Conservation (phyloP, 73 alveolate genomes). For the Paramecium caudatum region DNA sequence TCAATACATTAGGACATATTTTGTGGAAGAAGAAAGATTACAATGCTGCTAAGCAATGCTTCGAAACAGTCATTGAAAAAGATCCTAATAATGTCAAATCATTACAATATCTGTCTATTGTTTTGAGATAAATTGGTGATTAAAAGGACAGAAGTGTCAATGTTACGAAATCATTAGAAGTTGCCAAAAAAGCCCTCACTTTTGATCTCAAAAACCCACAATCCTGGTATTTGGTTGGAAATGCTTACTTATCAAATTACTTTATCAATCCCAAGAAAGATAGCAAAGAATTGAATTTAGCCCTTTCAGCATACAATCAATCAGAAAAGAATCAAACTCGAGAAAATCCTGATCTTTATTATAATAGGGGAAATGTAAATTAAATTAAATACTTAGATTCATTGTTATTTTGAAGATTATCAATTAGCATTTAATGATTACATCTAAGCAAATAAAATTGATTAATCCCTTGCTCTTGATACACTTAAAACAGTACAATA, state of each 20-base stretch:
- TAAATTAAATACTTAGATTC: neutral
- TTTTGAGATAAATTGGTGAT: slow-evolving; percentile 45
- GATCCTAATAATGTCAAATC: slow-evolving; percentile 62
- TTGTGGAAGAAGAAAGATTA: slow-evolving; percentile 65
- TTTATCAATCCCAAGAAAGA: slow-evolving; percentile 58
- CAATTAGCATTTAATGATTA: slow-evolving; percentile 49
- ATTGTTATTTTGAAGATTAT: slow-evolving; percentile 57
- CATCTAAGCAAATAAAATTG: neutral
- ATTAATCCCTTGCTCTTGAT: neutral
- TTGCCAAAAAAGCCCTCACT: slow-evolving; percentile 58
- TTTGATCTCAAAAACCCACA: slow-evolving; percentile 42
- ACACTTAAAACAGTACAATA: neutral
- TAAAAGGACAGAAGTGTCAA: neutral
- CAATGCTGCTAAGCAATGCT: slow-evolving; percentile 55
- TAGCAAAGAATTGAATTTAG: slow-evolving; percentile 36
- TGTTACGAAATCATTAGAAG: slow-evolving; percentile 3
- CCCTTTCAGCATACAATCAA: slow-evolving; percentile 26
- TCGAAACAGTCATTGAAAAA: slow-evolving; percentile 59
- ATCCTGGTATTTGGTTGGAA: slow-evolving; percentile 67
- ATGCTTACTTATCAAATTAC: slow-evolving; percentile 61
- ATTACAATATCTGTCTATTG: slow-evolving; percentile 48
- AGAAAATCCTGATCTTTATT: slow-evolving; percentile 50
- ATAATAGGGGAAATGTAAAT: slow-evolving; percentile 51
- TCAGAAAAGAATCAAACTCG: slow-evolving; percentile 19
- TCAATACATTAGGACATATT: slow-evolving; percentile 50